These are phyloP conservation scores for Fusarium annulatum DNA, from an alignment of 2,329 filamentous ascomycete species.

Conservation along the genomic window DNA sequence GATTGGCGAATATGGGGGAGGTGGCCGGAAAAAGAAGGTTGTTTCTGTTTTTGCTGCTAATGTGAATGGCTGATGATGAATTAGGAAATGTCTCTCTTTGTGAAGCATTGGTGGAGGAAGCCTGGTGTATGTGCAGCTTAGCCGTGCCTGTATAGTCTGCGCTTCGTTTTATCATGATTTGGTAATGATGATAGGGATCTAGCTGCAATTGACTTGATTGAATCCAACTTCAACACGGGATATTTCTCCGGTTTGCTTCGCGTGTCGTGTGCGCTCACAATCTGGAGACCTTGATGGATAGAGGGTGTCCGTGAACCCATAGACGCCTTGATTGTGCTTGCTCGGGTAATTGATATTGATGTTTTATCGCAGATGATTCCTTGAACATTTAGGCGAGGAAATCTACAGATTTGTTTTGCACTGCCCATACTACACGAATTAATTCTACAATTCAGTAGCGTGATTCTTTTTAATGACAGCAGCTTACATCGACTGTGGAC, in stretches of 20 bases:
- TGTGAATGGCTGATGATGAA: neutral
- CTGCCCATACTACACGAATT: too few species aligned
- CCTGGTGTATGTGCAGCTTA: fast-evolving
- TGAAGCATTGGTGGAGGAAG: neutral
- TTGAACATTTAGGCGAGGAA: too few species aligned
- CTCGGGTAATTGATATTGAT: too few species aligned
- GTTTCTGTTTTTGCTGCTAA: neutral
- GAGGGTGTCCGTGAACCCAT: neutral
- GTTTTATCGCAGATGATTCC: too few species aligned
- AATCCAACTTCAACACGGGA: neutral
- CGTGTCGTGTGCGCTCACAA: neutral
- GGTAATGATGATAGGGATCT: fast-evolving
- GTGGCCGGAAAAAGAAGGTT: slow-evolving; percentile 6
- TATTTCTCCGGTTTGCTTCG: neutral
- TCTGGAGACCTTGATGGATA: neutral
- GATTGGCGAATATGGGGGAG: slow-evolving; percentile 2
- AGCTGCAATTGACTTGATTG: fast-evolving
- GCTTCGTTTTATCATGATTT: neutral
- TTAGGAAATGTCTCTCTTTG: neutral
- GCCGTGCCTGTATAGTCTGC: neutral
- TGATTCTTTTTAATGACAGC: too few species aligned
- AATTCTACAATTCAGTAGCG: fast-evolving
- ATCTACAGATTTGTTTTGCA: too few species aligned
- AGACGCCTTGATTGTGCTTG: neutral
- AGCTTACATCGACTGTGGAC: fast-evolving